phyloP scores from a whole-genome alignment of 371 early-diverging fungal genomes.

The Conidiobolus incongruus region DNA sequence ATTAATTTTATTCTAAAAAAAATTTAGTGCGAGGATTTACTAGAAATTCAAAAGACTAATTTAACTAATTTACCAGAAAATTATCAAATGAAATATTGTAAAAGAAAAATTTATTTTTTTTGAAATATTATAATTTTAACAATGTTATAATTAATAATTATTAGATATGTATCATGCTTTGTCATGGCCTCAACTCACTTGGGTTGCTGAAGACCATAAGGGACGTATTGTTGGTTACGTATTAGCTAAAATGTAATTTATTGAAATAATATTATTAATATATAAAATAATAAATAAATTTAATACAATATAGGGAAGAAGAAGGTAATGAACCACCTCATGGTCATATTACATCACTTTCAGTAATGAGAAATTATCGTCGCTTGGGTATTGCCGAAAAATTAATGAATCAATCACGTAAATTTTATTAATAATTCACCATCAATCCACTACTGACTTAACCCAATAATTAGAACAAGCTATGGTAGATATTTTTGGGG shows the following conservation, averaged over 20 bases:
- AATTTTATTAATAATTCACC: neutral
- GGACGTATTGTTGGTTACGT: slow-evolving; percentile 91
- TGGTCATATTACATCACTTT: slow-evolving; percentile 91
- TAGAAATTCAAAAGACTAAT: slow-evolving; percentile 88
- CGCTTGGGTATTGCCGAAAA: slow-evolving; percentile 88
- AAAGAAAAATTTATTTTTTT: slow-evolving; percentile 6
- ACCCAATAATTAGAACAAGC: slow-evolving; percentile 24
- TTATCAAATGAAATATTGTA: slow-evolving; percentile 95
- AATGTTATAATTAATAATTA: neutral
- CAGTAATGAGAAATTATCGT: slow-evolving; percentile 88
- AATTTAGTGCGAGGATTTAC: slow-evolving; percentile 42
- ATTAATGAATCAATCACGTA: slow-evolving; percentile 80
- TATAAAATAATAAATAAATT: neutral
- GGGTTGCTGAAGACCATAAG: slow-evolving; percentile 79
- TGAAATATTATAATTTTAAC: neutral
- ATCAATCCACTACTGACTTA: neutral
- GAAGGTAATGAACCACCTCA: slow-evolving; percentile 49
- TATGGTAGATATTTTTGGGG: slow-evolving; percentile 75
- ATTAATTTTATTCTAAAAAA: neutral
- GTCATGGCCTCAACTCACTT: slow-evolving; percentile 92
- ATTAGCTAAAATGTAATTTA: slow-evolving; percentile 76
- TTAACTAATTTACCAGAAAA: slow-evolving; percentile 92
- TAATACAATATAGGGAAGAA: slow-evolving; percentile 44
- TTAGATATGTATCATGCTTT: slow-evolving; percentile 73
- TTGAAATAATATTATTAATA: neutral